Evolutionary conservation across 2,329 filamentous ascomycete species (phyloP).

Genomic region (Fusarium chlamydosporum): DNA sequence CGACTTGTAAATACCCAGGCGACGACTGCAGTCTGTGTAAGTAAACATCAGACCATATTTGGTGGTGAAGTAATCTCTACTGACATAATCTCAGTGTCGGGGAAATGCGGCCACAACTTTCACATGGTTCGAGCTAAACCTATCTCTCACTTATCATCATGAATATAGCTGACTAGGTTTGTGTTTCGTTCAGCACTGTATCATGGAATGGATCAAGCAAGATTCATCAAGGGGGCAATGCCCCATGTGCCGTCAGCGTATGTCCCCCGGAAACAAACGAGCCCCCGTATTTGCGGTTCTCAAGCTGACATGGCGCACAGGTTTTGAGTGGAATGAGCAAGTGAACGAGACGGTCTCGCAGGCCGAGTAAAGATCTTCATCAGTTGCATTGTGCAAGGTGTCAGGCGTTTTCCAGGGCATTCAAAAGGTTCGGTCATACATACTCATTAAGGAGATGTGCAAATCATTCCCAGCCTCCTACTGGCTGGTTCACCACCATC

Average conservation of each 20-base stretch:
- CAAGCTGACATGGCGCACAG: slow-evolving; percentile 47
- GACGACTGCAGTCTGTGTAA: slow-evolving; percentile 93
- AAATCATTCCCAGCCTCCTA: slow-evolving; percentile 15
- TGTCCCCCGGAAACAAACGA: slow-evolving; percentile 43
- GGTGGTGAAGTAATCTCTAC: slow-evolving; percentile 20
- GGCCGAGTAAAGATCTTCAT: slow-evolving; percentile 49
- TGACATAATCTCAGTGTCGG: slow-evolving; percentile 72
- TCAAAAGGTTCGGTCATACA: slow-evolving; percentile 28
- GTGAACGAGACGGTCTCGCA: slow-evolving; percentile 52
- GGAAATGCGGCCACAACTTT: slow-evolving; percentile 97
- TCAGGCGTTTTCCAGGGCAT: slow-evolving; percentile 45
- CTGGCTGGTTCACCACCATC: slow-evolving; percentile 14
- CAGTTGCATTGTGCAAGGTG: slow-evolving; percentile 24
- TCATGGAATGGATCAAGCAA: slow-evolving; percentile 95
- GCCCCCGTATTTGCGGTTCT: not conserved
- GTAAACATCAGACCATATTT: slow-evolving; percentile 55
- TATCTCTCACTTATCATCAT: slow-evolving; percentile 8
- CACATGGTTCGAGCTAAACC: slow-evolving; percentile 79
- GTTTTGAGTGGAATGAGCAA: slow-evolving; percentile 60
- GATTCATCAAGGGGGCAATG: slow-evolving; percentile 94
- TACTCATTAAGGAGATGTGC: slow-evolving; percentile 15
- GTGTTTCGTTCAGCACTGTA: slow-evolving; percentile 79
- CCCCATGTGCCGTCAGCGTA: slow-evolving; percentile 97
- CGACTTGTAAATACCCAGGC: slow-evolving; percentile 96
- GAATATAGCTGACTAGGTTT: slow-evolving; percentile 32